Evolutionary conservation across 805 yeast genomes (phyloP).

Genomic region (Naumovozyma baii): DNA sequence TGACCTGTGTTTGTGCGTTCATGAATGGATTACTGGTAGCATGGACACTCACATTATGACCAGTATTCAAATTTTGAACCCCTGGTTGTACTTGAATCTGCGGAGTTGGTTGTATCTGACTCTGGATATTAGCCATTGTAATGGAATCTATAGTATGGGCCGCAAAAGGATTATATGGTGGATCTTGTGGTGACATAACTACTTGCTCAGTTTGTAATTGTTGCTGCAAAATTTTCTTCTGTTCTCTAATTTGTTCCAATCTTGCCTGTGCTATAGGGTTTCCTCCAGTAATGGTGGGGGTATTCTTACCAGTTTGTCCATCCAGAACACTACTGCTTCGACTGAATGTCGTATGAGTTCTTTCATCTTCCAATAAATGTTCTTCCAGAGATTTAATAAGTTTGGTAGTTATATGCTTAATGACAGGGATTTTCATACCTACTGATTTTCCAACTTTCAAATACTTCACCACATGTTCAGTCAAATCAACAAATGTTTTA

Average conservation of each 20-base stretch:
- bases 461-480: slow-evolving; percentile 79
- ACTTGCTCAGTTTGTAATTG: slow-evolving; percentile 26
- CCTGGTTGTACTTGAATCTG: slow-evolving; percentile 18
- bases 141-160: slow-evolving; percentile 5
- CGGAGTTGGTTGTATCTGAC: slow-evolving; percentile 6
- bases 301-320: slow-evolving; percentile 6
- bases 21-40: slow-evolving; percentile 11
- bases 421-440: slow-evolving; percentile 86
- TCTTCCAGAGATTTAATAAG: slow-evolving; percentile 79
- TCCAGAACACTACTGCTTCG: slow-evolving; percentile 5
- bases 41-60: slow-evolving; percentile 9
- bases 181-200: slow-evolving; percentile 10
- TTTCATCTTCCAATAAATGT: slow-evolving; percentile 70
- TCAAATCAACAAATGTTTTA: slow-evolving; percentile 74
- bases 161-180: slow-evolving; percentile 1
- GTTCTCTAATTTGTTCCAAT: slow-evolving; percentile 28
- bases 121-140: slow-evolving; percentile 8
- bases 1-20: slow-evolving; percentile 9
- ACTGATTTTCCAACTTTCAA: slow-evolving; percentile 85
- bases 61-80: slow-evolving; percentile 2
- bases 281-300: background rate
- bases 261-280: slow-evolving; percentile 28
- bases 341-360: slow-evolving; percentile 14
- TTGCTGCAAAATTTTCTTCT: slow-evolving; percentile 24
- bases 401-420: slow-evolving; percentile 95